These are phyloP conservation scores for Fusarium goolgardi DNA, from an alignment of 2,329 filamentous ascomycete genomes.

Conservation along the genomic window DNA sequence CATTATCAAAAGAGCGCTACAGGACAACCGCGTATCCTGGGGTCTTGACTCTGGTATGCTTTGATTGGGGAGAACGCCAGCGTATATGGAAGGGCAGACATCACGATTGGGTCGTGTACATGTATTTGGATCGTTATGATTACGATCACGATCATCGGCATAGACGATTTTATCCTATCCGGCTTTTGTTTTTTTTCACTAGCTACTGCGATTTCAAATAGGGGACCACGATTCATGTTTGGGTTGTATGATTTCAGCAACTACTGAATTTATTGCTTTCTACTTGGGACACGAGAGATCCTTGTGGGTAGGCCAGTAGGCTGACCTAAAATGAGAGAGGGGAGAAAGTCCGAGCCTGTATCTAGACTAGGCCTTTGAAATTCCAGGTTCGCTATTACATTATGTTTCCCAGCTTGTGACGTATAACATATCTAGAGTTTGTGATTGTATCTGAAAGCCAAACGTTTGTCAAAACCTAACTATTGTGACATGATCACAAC, in stretches of 20 bases:
- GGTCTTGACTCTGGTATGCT: conserved; percentile 25
- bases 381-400: conserved; percentile 30
- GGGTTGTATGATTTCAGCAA: conserved; percentile 47
- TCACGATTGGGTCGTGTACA: conserved; percentile 47
- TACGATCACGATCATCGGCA: conserved; percentile 39
- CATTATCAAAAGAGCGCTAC: conserved; percentile 48
- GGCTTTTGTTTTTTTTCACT: conserved; percentile 35
- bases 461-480: background rate
- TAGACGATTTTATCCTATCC: conserved; percentile 46
- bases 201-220: conserved; percentile 35
- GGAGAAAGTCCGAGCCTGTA: conserved; percentile 39
- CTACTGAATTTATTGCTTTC: conserved; percentile 38
- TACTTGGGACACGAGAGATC: conserved; percentile 26
- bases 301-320: conserved; percentile 32
- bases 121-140: conserved; percentile 51
- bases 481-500: background rate
- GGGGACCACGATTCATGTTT: conserved; percentile 31
- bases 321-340: conserved; percentile 29
- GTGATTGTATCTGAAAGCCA: background rate
- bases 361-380: conserved; percentile 44
- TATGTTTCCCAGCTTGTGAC: background rate
- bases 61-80: conserved; percentile 31
- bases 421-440: background rate
- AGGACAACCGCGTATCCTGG: conserved; percentile 41
- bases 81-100: conserved; percentile 27